These are phyloP conservation scores for Aspergillus cristatus DNA, from an alignment of 495 filamentous ascomycete species.

Conservation along the genomic window DNA sequence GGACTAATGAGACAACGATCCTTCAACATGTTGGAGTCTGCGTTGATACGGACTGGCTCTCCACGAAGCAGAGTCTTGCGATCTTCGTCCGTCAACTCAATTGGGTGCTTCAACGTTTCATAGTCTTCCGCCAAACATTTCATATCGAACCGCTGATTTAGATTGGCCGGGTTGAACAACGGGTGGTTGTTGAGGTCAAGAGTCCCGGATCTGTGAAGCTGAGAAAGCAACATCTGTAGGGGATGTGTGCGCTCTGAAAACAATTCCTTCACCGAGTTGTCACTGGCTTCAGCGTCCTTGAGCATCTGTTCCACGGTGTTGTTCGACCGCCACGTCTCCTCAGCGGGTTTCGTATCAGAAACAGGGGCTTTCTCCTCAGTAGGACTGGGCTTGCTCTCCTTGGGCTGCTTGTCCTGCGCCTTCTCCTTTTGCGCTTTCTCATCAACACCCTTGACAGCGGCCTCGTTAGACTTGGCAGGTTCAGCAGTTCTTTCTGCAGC, in stretches of 20 bases:
- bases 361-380: conserved; percentile 24
- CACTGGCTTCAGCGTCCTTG: conserved; percentile 30
- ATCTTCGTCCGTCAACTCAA: conserved; percentile 30
- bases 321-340: conserved; percentile 33
- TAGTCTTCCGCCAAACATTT: conserved; percentile 39
- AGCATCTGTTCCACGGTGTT: conserved; percentile 33
- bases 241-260: conserved; percentile 32
- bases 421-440: conserved; percentile 19
- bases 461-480: conserved; percentile 19
- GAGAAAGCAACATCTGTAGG: conserved; percentile 36
- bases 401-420: conserved; percentile 28
- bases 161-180: conserved; percentile 45
- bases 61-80: conserved; percentile 34
- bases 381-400: conserved; percentile 19
- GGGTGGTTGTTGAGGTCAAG: conserved; percentile 41
- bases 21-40: conserved; percentile 27
- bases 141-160: conserved; percentile 44
- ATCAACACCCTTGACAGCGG: conserved; percentile 6
- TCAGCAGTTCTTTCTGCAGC: conserved; percentile 23
- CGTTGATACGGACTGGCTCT: conserved; percentile 28
- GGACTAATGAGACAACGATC: conserved; percentile 60
- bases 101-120: conserved; percentile 26
- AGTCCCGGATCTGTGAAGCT: conserved; percentile 39
- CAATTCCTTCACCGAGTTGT: conserved; percentile 28
- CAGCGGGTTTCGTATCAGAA: conserved; percentile 16